A percentile compares a stretch with the other conserved stretches of the same genome.
Conservation (phyloP, 176 grass and related monocot genomes). For the Cenchrus fungigraminus region DNA sequence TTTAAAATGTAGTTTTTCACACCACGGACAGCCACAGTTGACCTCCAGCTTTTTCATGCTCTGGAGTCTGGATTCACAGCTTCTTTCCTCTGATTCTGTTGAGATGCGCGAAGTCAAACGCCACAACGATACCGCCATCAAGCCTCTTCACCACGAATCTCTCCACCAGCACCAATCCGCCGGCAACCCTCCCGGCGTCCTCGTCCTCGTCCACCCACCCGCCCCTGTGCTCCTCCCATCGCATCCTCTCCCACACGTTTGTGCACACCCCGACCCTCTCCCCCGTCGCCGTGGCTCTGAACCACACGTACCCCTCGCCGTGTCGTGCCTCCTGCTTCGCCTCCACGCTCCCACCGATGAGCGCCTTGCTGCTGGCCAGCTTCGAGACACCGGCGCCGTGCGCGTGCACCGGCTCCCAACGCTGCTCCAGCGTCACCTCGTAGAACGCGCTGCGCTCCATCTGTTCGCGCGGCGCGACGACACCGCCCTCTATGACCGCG, state of each 20-base stretch:
- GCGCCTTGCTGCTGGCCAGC: slow-evolving; percentile 31
- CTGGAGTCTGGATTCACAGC: background rate
- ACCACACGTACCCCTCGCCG: slow-evolving; percentile 53
- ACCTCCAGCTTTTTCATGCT: background rate
- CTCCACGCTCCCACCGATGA: slow-evolving; percentile 30
- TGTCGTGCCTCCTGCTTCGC: background rate
- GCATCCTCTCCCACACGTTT: slow-evolving; percentile 57
- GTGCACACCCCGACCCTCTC: slow-evolving; percentile 32
- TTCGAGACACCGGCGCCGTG: background rate
- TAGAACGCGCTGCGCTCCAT: slow-evolving; percentile 55
- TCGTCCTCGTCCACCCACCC: slow-evolving; percentile 46
- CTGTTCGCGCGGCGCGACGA: slow-evolving; percentile 27
- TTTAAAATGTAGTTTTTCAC: no score
- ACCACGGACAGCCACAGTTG: no score
- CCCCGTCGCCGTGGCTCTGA: slow-evolving; percentile 16
- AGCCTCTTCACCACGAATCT: slow-evolving; percentile 47
- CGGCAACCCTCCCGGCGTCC: background rate
- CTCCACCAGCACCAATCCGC: slow-evolving; percentile 28
- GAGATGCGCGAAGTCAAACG: slow-evolving; percentile 57
- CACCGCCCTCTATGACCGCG: slow-evolving; percentile 44
- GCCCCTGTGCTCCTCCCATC: slow-evolving; percentile 39
- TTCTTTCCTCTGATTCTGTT: slow-evolving; percentile 39
- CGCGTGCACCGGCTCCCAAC: slow-evolving; percentile 42
- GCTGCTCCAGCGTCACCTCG: slow-evolving; percentile 54
- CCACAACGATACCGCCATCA: slow-evolving; percentile 39